Conservation (phyloP, 2,329 filamentous ascomycete species). For the Penicillium sp. region DNA sequence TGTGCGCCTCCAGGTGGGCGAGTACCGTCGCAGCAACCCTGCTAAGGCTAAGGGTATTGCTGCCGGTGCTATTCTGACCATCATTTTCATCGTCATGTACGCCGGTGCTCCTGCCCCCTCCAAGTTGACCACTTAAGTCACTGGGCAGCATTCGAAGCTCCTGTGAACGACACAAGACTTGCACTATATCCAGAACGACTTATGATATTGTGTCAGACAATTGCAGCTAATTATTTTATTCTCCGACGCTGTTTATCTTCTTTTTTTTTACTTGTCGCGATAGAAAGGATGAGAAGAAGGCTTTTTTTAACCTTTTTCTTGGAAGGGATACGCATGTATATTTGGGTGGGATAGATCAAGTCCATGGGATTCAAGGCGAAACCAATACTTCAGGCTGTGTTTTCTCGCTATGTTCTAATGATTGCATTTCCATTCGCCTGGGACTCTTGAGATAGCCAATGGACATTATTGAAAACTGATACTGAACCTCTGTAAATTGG, state of each 20-base stretch:
- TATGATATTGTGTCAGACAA: constrained; percentile 8
- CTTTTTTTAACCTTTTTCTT: constrained; percentile 15
- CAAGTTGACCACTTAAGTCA: constrained; percentile 19
- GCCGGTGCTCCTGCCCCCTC: constrained; percentile 14
- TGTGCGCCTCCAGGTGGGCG: constrained; percentile 37
- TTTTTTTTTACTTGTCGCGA: constrained; percentile 14
- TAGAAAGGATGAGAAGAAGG: constrained; percentile 14
- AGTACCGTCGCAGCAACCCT: constrained; percentile 27
- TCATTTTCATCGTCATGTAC: constrained; percentile 24
- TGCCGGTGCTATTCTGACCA: constrained; percentile 15
- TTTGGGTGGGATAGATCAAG: constrained; percentile 22
- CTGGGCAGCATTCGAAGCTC: background rate
- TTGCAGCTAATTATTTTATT: constrained; percentile 2
- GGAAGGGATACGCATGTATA: constrained; percentile 23
- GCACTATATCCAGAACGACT: background rate
- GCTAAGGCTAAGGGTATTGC: constrained; percentile 21
- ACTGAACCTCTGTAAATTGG: background rate
- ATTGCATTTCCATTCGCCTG: constrained; percentile 17
- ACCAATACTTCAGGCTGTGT: constrained; percentile 11
- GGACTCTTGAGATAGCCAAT: constrained; percentile 18
- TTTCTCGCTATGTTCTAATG: constrained; percentile 18
- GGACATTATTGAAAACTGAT: constrained; percentile 12
- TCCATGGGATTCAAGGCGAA: constrained; percentile 15
- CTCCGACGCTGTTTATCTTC: constrained; percentile 6
- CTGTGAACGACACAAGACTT: background rate